Conservation (phyloP, 2,329 filamentous ascomycete species). For the Dactylellina sp. region DNA sequence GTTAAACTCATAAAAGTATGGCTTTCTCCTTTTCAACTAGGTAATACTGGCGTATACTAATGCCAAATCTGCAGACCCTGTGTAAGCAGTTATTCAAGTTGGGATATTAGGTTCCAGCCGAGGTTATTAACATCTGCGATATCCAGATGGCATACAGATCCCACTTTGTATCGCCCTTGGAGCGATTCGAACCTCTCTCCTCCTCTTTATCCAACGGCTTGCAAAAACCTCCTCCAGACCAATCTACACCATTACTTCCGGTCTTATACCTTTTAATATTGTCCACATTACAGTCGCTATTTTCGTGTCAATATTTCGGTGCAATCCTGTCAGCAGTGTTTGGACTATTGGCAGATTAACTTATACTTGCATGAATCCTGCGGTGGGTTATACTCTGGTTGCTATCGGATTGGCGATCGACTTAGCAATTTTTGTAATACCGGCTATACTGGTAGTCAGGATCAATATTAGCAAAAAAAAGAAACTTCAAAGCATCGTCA, state of each 20-base stretch:
- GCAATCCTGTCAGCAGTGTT: constrained; percentile 5
- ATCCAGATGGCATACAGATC: constrained; percentile 28
- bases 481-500: constrained; percentile 33
- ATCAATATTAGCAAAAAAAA: constrained; percentile 21
- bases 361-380: constrained; percentile 15
- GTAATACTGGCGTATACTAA: constrained; percentile 1
- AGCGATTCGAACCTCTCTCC: constrained; percentile 24
- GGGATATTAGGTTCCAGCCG: background rate
- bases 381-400: constrained; percentile 7
- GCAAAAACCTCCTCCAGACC: constrained; percentile 1
- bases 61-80: constrained; percentile 12
- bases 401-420: constrained; percentile 28
- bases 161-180: constrained; percentile 22
- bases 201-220: constrained; percentile 32
- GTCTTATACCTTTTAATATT: constrained; percentile 17
- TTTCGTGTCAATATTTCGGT: constrained; percentile 18
- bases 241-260: constrained; percentile 6
- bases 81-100: background rate
- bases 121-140: background rate
- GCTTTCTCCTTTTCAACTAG: background rate
- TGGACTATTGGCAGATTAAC: constrained; percentile 2
- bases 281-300: constrained; percentile 22
- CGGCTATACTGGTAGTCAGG: constrained; percentile 19
- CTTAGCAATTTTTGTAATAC: constrained; percentile 28
- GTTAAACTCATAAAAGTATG: constrained; percentile 35